phyloP scores from a whole-genome alignment of 139 green algal species.

The Picochlorum sp. region DNA sequence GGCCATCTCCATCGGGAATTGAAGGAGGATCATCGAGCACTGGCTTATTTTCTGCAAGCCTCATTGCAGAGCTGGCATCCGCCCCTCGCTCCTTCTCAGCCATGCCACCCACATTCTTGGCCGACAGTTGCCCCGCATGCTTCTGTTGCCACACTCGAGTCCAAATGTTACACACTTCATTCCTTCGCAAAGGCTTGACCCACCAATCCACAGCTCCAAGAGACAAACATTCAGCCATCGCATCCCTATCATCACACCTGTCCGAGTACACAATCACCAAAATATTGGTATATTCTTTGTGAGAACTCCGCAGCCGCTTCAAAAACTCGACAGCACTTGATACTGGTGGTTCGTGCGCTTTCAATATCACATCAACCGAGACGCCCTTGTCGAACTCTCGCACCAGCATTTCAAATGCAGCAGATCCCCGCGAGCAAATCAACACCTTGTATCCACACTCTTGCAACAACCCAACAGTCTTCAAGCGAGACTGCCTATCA shows the following conservation, averaged over 20 bases:
- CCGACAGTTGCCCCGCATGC: constrained; percentile 8
- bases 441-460: neutral
- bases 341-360: constrained; percentile 54
- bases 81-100: constrained; percentile 17
- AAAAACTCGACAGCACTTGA: constrained; percentile 50
- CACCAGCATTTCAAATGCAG: constrained; percentile 1
- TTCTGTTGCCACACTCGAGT: constrained; percentile 67
- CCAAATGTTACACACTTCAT: constrained; percentile 81
- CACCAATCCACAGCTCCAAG: constrained; percentile 80
- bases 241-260: constrained; percentile 46
- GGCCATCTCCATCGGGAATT: neutral
- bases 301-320: constrained; percentile 22
- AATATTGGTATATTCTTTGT: constrained; percentile 22
- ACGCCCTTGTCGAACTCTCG: constrained; percentile 13
- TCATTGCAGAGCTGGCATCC: constrained; percentile 30
- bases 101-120: neutral
- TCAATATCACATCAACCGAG: constrained; percentile 49
- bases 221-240: constrained; percentile 63
- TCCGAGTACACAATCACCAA: constrained; percentile 58
- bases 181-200: constrained; percentile 72
- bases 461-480: constrained; percentile 12
- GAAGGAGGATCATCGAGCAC: neutral
- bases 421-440: neutral
- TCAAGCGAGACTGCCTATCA: neutral
- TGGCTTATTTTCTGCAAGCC: neutral